Percentiles rank a stretch among this genome's conserved stretches.
Evolutionary conservation across 768 basidiomycete species (phyloP).

Genomic region (Naematelia encephala): DNA sequence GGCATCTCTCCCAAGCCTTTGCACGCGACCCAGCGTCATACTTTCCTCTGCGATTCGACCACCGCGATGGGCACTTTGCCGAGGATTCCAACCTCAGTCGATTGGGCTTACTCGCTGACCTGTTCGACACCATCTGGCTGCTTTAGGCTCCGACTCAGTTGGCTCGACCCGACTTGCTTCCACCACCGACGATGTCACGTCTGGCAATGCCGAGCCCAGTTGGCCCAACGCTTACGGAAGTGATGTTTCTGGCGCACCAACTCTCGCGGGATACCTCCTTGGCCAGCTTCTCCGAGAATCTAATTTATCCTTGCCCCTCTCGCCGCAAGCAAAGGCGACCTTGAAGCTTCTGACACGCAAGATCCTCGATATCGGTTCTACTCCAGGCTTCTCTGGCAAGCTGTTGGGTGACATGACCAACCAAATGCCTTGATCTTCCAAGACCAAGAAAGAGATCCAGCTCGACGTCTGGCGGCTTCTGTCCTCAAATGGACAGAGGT

Average conservation of each 20-base stretch:
- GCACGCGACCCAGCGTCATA: slow-evolving; percentile 29
- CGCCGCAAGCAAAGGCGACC: neutral
- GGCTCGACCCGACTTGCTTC: neutral
- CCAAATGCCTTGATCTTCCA: slow-evolving; percentile 30
- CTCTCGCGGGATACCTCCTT: slow-evolving; percentile 25
- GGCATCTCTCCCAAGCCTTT: slow-evolving; percentile 6
- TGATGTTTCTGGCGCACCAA: slow-evolving; percentile 18
- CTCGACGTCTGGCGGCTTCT: slow-evolving; percentile 38
- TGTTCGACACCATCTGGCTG: slow-evolving; percentile 16
- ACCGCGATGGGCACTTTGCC: neutral
- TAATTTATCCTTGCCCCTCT: slow-evolving; percentile 6
- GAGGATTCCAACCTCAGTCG: slow-evolving; percentile 17
- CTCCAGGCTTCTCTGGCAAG: slow-evolving; percentile 21
- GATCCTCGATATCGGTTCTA: slow-evolving; percentile 22
- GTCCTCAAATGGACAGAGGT: slow-evolving; percentile 25
- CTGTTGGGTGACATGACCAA: slow-evolving; percentile 44
- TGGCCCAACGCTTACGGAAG: slow-evolving; percentile 15
- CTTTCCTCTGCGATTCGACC: slow-evolving; percentile 7
- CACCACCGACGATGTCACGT: neutral
- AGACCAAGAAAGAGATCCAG: slow-evolving; percentile 28
- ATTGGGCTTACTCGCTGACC: slow-evolving; percentile 16
- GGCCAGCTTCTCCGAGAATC: slow-evolving; percentile 25
- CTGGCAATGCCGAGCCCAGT: neutral
- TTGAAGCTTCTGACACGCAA: slow-evolving; percentile 10
- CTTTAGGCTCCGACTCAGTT: slow-evolving; percentile 18